Base-by-base conservation (phyloP, 306 rosid species). In the Lagenaria siceraria region DNA sequence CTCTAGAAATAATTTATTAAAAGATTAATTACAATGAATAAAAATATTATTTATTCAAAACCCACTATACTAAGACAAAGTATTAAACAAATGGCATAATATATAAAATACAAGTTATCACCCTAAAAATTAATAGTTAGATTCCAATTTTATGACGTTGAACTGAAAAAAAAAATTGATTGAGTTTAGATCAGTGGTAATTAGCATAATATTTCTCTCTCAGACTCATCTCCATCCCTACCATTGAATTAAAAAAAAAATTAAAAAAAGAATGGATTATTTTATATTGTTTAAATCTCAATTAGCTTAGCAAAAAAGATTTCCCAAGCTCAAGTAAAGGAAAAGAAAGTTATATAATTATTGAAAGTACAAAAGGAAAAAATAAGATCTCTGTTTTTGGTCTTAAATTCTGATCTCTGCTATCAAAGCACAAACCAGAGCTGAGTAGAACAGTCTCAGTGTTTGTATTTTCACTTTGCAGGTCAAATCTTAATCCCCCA, bases 221-320 rank as follows among this genome's bases (percentile, higher is more conserved):
- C n/a, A n/a, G n/a, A n/a, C n/a, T n/a, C n/a, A n/a, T n/a, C n/a
- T n/a, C n/a, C n/a, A n/a, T n/a, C n/a, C n/a, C n/a, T n/a, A n/a
- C n/a, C n/a, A n/a, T n/a, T n/a, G n/a, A n/a, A n/a, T n/a, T n/a
- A n/a, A n/a, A 29, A 29, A 29, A 29, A 46, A 46, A 46, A 12
- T 17, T 12, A 4, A 43, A 43, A 36, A 43, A 10, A 38, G 10
- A 38, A 8, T 0, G 14, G 1, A 10, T 10, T 46, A 46, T 46
- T 46, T 46, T 46, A 46, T 46, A 46, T 46, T 17, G 82, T 75
- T 85, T 83, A 83, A 91, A 88, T 89, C 82, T 81, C 82, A 86
- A 87, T 87, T 86, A 90, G 88, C 88, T 83, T 79, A 83, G 82
- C 80, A 80, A 54, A 29, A 56, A 56, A 75, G 49, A 73, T 29